These are phyloP conservation scores for Apophysomyces ossiformis DNA, from an alignment of 371 early-diverging fungal species.

Conservation along the genomic window DNA sequence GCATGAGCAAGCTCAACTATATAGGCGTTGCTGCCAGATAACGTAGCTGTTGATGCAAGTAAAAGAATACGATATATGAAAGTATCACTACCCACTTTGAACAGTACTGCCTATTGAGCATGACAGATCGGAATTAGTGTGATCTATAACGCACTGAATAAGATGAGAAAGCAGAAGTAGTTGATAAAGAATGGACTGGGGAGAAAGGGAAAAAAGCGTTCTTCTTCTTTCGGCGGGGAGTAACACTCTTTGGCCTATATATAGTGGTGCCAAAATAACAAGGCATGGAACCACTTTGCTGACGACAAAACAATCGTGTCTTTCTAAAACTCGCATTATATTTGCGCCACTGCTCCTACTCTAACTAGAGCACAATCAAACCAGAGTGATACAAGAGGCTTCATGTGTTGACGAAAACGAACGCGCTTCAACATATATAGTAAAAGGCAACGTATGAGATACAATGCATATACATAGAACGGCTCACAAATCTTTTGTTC, in stretches of 20 bases:
- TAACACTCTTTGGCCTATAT: slow-evolving; percentile 1
- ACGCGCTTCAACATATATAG: too few species aligned
- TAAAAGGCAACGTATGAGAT: too few species aligned
- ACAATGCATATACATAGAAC: too few species aligned
- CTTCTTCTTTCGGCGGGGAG: not conserved
- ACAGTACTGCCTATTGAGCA: not conserved
- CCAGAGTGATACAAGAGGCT: too few species aligned
- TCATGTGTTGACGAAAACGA: too few species aligned
- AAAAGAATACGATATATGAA: not conserved
- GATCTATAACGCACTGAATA: not conserved
- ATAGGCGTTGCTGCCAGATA: slow-evolving; percentile 6
- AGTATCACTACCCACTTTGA: not conserved
- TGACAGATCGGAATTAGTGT: not conserved
- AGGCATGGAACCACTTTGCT: too few species aligned
- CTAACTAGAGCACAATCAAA: too few species aligned
- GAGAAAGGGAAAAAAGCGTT: not conserved
- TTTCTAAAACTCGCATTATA: too few species aligned
- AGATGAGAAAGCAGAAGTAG: not conserved
- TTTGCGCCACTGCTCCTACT: too few species aligned
- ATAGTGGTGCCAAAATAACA: not conserved
- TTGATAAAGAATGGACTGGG: not conserved
- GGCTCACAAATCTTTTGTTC: too few species aligned
- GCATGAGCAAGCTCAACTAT: slow-evolving; percentile 20
- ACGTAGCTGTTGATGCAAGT: not conserved
- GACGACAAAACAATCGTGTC: too few species aligned